Evolutionary conservation across 768 basidiomycete species (phyloP).

Genomic region (Calocybe gangraenosa): DNA sequence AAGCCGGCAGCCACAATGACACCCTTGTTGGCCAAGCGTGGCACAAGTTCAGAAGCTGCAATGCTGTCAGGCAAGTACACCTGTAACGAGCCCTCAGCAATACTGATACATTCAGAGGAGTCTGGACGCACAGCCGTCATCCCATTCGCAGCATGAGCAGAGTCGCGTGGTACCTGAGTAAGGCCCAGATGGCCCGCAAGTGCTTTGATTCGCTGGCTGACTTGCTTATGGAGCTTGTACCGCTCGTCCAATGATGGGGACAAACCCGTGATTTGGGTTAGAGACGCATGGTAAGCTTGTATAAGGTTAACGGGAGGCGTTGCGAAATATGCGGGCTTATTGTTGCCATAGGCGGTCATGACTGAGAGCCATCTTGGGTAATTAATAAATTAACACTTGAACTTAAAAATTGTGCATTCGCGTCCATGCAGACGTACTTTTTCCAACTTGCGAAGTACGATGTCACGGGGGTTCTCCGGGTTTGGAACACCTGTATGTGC

Average conservation of each 20-base stretch:
- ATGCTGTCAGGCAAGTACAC: constrained; percentile 76
- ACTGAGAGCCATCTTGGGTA: constrained; percentile 80
- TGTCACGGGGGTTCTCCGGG: constrained; percentile 52
- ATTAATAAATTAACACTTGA: too few species aligned
- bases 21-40: constrained; percentile 57
- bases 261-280: constrained; percentile 57
- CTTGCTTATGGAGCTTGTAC: constrained; percentile 63
- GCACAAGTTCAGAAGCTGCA: constrained; percentile 61
- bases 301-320: constrained; percentile 87
- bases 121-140: constrained; percentile 70
- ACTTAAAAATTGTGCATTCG: too few species aligned
- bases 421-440: constrained; percentile 36
- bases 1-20: constrained; percentile 82
- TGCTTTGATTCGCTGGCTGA: constrained; percentile 59
- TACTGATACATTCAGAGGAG: not conserved
- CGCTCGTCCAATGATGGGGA: constrained; percentile 64
- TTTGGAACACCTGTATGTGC: constrained; percentile 44
- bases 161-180: constrained; percentile 53
- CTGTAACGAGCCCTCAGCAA: constrained; percentile 20
- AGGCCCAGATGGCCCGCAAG: constrained; percentile 62
- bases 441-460: constrained; percentile 86
- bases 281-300: constrained; percentile 76
- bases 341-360: constrained; percentile 80
- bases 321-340: constrained; percentile 79
- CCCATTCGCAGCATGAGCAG: constrained; percentile 68